These are phyloP conservation scores for Tolypocladium capitatum DNA, from an alignment of 2,329 filamentous ascomycete species.

Conservation along the genomic window DNA sequence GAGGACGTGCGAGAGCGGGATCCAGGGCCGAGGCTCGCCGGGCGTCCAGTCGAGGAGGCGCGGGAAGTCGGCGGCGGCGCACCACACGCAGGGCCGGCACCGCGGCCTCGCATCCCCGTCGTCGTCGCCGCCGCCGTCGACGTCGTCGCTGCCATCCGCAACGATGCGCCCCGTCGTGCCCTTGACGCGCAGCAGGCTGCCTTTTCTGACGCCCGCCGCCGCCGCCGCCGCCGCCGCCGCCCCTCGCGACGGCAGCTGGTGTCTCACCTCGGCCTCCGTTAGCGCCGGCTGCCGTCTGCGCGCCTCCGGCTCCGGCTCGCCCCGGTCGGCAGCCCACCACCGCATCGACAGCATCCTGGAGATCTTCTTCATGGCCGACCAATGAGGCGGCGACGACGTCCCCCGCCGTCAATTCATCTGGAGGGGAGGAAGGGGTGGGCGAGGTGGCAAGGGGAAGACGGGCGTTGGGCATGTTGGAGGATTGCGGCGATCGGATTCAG, in stretches of 20 bases:
- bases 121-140: not conserved
- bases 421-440: not conserved
- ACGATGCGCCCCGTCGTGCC: slow-evolving; percentile 13
- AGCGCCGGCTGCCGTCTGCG: slow-evolving; percentile 4
- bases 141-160: slow-evolving; percentile 10
- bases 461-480: too few species aligned
- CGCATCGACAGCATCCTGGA: slow-evolving; percentile 19
- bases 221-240: too few species aligned
- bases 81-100: slow-evolving; percentile 16
- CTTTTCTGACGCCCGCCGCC: slow-evolving; percentile 1
- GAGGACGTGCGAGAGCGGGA: slow-evolving; percentile 18
- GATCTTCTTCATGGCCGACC: slow-evolving; percentile 20
- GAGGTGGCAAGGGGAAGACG: too few species aligned
- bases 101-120: not conserved
- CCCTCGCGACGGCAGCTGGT: slow-evolving; percentile 20
- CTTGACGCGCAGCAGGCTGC: slow-evolving; percentile 4
- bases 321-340: slow-evolving; percentile 2
- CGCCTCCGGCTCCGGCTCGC: slow-evolving; percentile 7
- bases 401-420: not conserved
- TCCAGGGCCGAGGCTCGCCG: slow-evolving; percentile 22
- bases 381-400: not conserved
- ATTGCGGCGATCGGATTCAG: too few species aligned
- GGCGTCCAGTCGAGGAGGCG: slow-evolving; percentile 21
- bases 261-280: slow-evolving; percentile 14
- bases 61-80: slow-evolving; percentile 22